phyloP scores from a whole-genome alignment of 2,329 filamentous ascomycete species.

The Zymoseptoria tritici region DNA sequence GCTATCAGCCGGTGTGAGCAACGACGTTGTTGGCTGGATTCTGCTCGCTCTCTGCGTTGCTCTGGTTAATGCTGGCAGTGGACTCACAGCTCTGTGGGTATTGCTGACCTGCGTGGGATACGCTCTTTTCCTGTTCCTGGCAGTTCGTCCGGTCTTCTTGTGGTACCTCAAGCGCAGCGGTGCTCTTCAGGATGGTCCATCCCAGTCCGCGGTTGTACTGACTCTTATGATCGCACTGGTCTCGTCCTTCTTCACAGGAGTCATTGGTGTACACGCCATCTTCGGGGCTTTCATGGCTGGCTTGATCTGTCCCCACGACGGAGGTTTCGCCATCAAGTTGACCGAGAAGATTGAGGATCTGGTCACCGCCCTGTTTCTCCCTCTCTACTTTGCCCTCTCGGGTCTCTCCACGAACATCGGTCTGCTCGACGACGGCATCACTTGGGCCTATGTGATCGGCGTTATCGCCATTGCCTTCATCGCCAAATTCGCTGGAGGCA shows the following conservation, averaged over 20 bases:
- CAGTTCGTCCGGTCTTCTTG: conserved; percentile 65
- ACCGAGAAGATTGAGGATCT: conserved; percentile 94
- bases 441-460: conserved; percentile 84
- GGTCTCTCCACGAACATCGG: conserved; percentile 84
- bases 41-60: conserved; percentile 88
- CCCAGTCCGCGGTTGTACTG: conserved; percentile 73
- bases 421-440: conserved; percentile 68
- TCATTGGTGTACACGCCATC: conserved; percentile 89
- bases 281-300: conserved; percentile 89
- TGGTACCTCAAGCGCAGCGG: conserved; percentile 67
- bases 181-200: conserved; percentile 79
- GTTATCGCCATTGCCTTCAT: conserved; percentile 75
- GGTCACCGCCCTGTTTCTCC: conserved; percentile 73
- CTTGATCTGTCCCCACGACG: conserved; percentile 81
- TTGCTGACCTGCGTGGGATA: conserved; percentile 69
- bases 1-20: conserved; percentile 82
- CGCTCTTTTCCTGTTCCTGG: conserved; percentile 65
- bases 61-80: conserved; percentile 78
- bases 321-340: conserved; percentile 81
- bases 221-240: conserved; percentile 72
- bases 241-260: conserved; percentile 79
- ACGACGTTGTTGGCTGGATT: conserved; percentile 88
- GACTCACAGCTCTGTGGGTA: conserved; percentile 77
- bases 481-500: conserved; percentile 77
- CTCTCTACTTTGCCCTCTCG: conserved; percentile 88